phyloP scores from a whole-genome alignment of 2,329 filamentous ascomycete genomes.

The Xylaria sp. region DNA sequence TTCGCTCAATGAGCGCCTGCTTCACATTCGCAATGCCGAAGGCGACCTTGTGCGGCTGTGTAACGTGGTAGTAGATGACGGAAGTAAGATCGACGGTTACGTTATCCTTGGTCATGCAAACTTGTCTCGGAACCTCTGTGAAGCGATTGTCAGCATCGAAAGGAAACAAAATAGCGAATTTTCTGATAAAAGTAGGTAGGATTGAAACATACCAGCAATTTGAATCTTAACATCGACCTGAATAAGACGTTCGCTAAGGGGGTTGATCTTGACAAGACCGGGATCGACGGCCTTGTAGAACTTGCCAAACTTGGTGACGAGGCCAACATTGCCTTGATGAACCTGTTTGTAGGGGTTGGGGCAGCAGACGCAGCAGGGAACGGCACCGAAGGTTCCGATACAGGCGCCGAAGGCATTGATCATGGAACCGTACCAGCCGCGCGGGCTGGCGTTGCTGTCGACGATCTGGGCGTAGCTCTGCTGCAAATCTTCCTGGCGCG shows the following conservation, averaged over 20 bases:
- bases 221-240: slow-evolving; percentile 99
- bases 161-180: not conserved
- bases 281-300: slow-evolving; percentile 97
- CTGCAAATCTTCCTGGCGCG: slow-evolving; percentile 84
- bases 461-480: slow-evolving; percentile 76
- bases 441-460: slow-evolving; percentile 72
- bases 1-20: slow-evolving; percentile 96
- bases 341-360: slow-evolving; percentile 97
- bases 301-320: slow-evolving; percentile 93
- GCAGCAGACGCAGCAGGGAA: slow-evolving; percentile 91
- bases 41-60: slow-evolving; percentile 92
- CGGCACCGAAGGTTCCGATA: slow-evolving; percentile 82
- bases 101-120: slow-evolving; percentile 99
- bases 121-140: slow-evolving; percentile 87
- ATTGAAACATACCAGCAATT: slow-evolving; percentile 67
- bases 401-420: slow-evolving; percentile 77
- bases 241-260: slow-evolving; percentile 86
- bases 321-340: slow-evolving; percentile 89
- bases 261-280: slow-evolving; percentile 97
- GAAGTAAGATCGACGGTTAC: slow-evolving; percentile 93
- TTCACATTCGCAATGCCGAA: slow-evolving; percentile 96
- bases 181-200: slow-evolving; percentile 3
- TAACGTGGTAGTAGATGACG: slow-evolving; percentile 99
- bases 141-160: slow-evolving; percentile 17
- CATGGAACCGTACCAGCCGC: slow-evolving; percentile 92